Base-by-base conservation (phyloP, 2,329 filamentous ascomycete species). In the Claviceps sp. region DNA sequence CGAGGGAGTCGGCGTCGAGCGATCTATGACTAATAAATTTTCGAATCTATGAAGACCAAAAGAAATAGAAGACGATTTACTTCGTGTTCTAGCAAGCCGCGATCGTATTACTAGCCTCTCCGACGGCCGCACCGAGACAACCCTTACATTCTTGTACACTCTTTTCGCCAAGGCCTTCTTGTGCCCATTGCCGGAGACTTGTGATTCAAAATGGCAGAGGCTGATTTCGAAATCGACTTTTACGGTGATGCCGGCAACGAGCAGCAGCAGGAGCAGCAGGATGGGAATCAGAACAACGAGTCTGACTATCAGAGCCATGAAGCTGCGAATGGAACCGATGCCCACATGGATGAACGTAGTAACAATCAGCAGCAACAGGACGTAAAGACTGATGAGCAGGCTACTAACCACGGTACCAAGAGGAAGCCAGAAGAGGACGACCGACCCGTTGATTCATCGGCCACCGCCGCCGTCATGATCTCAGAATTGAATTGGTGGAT, bases 401-500 rank as follows among this genome's bases (percentile, higher is more conserved):
- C 49, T 20, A 57, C 60, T 5, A 62, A 61, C 18, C 66, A 82
- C 58, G 79, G 79, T 11, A 71, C 75, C 6, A 84, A 84, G 68
- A 72, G 79, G 52, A 83, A 82, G 65, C 74, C 76, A 51, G 75
- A 73, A 9, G 77, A 78, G 2, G 79, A 81, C 54, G 77, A 80
- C 30, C 64, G 79, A 24, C 75, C 76, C 4, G 72, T 82, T 48
- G 81, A 84, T 55, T 73, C 76, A 2, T 72, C 72, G 52, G 79
- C 80, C 2, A 83, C 79, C 1, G 74, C 82, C 24, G 89, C 90
- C 0, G 70, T 97, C 34, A 81, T 95, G 66, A 80, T 97, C 51
- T 90, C 88, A 2, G 93, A 97, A 48, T 74, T 98, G 9, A 86
- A 87, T 66, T 98, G 93, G 93, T 97, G 91, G 91, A 90, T 84